Percentiles rank a stretch among this genome's conserved stretches.
phyloP scores from a whole-genome alignment of 768 basidiomycete genomes.

The Melanogaster broomeanus region DNA sequence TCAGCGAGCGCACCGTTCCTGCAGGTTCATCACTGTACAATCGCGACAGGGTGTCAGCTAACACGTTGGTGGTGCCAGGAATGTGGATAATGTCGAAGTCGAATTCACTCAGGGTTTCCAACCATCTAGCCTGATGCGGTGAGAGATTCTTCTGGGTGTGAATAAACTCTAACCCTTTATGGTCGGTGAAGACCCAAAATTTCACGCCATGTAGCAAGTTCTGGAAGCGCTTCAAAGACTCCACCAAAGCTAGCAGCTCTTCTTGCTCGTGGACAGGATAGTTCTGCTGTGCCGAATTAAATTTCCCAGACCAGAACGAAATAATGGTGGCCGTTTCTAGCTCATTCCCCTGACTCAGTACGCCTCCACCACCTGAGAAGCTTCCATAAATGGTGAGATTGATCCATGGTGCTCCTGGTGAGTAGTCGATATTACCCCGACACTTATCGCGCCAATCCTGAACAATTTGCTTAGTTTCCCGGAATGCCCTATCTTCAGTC shows the following conservation, averaged over 20 bases:
- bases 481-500: no score
- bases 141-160: slow-evolving; percentile 23
- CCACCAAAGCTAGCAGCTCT: slow-evolving; percentile 38
- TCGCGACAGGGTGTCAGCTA: slow-evolving; percentile 31
- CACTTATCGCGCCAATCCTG: no score
- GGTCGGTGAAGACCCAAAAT: slow-evolving; percentile 31
- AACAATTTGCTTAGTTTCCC: no score
- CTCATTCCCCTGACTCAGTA: slow-evolving; percentile 24
- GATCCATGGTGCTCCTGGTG: no score
- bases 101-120: slow-evolving; percentile 27
- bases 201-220: slow-evolving; percentile 19
- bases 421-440: no score
- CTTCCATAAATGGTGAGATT: slow-evolving; percentile 26
- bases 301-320: slow-evolving; percentile 31
- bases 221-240: slow-evolving; percentile 37
- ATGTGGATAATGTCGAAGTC: slow-evolving; percentile 31
- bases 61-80: slow-evolving; percentile 21
- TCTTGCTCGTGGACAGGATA: slow-evolving; percentile 42
- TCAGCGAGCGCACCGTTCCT: slow-evolving; percentile 7
- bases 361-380: slow-evolving; percentile 17
- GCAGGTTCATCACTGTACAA: slow-evolving; percentile 25
- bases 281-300: slow-evolving; percentile 26
- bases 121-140: slow-evolving; percentile 26
- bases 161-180: slow-evolving; percentile 25
- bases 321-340: slow-evolving; percentile 11